Evolutionary conservation across 208 protist genomes (phyloP).

Genomic region (Crithidia fasciculata): DNA sequence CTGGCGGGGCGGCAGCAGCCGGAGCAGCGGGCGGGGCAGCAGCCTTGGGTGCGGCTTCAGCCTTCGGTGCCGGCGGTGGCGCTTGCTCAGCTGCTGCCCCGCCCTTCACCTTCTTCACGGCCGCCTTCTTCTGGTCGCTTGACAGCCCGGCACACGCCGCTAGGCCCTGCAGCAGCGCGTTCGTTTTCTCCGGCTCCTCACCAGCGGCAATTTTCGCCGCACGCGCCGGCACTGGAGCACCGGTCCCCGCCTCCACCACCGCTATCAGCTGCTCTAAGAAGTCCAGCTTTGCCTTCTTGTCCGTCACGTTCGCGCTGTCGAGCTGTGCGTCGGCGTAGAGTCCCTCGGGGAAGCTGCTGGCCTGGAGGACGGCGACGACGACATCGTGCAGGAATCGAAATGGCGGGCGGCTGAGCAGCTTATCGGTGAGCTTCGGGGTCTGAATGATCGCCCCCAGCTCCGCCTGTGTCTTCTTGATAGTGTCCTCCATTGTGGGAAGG

Average conservation of each 20-base stretch:
- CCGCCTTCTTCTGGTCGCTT: conserved; percentile 57
- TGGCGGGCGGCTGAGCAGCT: conserved; percentile 84
- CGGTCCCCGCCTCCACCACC: conserved; percentile 81
- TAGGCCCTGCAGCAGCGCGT: conserved; percentile 85
- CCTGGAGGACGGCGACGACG: conserved; percentile 65
- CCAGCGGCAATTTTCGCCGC: conserved; percentile 87
- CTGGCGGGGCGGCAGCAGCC: conserved; percentile 12
- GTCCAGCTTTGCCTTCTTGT: conserved; percentile 86
- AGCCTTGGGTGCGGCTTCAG: neutral
- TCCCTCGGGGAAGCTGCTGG: conserved; percentile 77
- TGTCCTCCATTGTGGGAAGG: conserved; percentile 36
- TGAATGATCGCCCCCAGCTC: conserved; percentile 82
- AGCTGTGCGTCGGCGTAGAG: conserved; percentile 68
- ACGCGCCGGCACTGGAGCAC: conserved; percentile 54
- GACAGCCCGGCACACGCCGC: conserved; percentile 73
- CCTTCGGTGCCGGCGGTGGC: neutral
- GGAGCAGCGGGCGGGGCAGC: neutral
- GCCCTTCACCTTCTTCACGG: conserved; percentile 68
- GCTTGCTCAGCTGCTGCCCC: conserved; percentile 12
- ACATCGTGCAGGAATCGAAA: conserved; percentile 93
- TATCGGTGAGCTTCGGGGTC: conserved; percentile 88
- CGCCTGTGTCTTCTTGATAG: conserved; percentile 77
- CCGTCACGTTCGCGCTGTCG: conserved; percentile 75
- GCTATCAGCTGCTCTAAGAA: conserved; percentile 83
- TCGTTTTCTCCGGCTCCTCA: conserved; percentile 88